Percentiles rank a stretch among this genome's conserved stretches.
These are phyloP conservation scores for Fusarium secorum DNA, from an alignment of 2,329 filamentous ascomycete species.

Conservation along the genomic window DNA sequence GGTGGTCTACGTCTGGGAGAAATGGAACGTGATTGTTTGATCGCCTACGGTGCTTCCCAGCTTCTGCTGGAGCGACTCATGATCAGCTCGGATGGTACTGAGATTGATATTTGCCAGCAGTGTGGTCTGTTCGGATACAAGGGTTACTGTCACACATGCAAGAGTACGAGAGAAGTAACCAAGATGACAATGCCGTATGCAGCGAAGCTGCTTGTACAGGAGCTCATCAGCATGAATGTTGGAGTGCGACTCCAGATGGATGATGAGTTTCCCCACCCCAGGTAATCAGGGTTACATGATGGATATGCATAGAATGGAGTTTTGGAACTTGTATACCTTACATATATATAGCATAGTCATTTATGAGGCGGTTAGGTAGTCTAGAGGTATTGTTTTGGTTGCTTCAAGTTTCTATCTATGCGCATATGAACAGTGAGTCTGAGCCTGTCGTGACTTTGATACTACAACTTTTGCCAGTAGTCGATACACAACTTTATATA, in stretches of 20 bases:
- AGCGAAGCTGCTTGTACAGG: conserved; percentile 93
- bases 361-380: conserved; percentile 12
- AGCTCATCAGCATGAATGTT: conserved; percentile 99
- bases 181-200: conserved; percentile 98
- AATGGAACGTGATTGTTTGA: conserved; percentile 98
- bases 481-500: not conserved
- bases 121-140: conserved; percentile 96
- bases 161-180: conserved; percentile 82
- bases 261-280: conserved; percentile 85
- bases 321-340: conserved; percentile 29
- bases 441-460: not conserved
- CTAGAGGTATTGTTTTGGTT: conserved; percentile 16
- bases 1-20: conserved; percentile 94
- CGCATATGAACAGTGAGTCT: not conserved
- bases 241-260: conserved; percentile 88
- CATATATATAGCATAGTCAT: conserved; percentile 27
- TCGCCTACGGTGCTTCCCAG: conserved; percentile 95
- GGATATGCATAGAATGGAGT: conserved; percentile 28
- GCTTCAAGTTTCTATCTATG: not conserved
- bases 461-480: not conserved
- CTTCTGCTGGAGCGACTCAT: conserved; percentile 92
- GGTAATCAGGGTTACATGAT: conserved; percentile 36
- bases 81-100: conserved; percentile 89
- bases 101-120: conserved; percentile 91
- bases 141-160: conserved; percentile 93